phyloP scores from a whole-genome alignment of 345 rosid species.

The Schrenkiella parvula region DNA sequence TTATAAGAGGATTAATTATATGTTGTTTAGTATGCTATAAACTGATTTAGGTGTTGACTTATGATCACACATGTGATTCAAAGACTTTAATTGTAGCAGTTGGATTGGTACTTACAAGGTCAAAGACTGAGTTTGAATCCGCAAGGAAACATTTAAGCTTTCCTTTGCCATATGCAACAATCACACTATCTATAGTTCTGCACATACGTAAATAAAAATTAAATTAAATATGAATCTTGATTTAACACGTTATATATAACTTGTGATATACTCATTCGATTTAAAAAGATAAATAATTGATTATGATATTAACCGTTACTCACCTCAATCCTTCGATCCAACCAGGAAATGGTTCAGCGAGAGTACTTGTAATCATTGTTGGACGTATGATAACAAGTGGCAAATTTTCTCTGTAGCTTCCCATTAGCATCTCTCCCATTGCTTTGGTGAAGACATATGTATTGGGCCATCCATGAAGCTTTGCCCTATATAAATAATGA shows the following conservation, averaged over 20 bases:
- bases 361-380: slow-evolving; percentile 65
- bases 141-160: slow-evolving; percentile 42
- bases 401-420: slow-evolving; percentile 41
- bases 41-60: background rate
- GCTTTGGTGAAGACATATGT: slow-evolving; percentile 82
- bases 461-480: slow-evolving; percentile 77
- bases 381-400: slow-evolving; percentile 67
- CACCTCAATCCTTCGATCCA: slow-evolving; percentile 85
- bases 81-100: background rate
- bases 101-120: slow-evolving; percentile 43
- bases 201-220: background rate
- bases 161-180: slow-evolving; percentile 50
- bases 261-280: background rate
- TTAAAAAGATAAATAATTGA: background rate
- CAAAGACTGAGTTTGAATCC: slow-evolving; percentile 35
- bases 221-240: background rate
- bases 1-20: background rate
- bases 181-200: slow-evolving; percentile 64
- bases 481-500: slow-evolving; percentile 43
- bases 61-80: background rate
- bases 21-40: slow-evolving; percentile 1
- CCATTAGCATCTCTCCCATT: slow-evolving; percentile 79
- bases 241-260: background rate
- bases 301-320: background rate
- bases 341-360: slow-evolving; percentile 73